Evolutionary conservation across 768 basidiomycete genomes (phyloP).

Genomic region (Auriscalpium orientale): DNA sequence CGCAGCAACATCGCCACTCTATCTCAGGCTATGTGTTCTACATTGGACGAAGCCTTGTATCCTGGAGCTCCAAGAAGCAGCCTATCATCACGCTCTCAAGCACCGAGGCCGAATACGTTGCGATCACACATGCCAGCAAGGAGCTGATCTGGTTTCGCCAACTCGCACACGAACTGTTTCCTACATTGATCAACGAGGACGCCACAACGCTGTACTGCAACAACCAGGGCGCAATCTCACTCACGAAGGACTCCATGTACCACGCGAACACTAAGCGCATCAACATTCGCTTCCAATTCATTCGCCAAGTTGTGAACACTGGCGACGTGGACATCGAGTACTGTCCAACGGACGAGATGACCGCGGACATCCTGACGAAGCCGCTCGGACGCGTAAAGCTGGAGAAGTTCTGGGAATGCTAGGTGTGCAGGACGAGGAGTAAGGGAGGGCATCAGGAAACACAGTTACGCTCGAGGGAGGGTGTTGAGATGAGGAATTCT

Average conservation of each 20-base stretch:
- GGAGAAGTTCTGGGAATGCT: not conserved
- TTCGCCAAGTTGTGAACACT: not conserved
- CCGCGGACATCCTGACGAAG: not conserved
- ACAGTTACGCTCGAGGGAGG: no score
- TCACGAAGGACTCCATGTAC: not conserved
- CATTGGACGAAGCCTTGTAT: slow-evolving; percentile 20
- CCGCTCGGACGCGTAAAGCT: not conserved
- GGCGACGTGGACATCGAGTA: not conserved
- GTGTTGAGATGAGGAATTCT: no score
- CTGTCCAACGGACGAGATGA: slow-evolving; percentile 2
- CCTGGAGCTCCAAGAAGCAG: slow-evolving; percentile 28
- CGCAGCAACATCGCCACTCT: slow-evolving; percentile 17
- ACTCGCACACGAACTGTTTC: not conserved
- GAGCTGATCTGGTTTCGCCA: slow-evolving; percentile 18
- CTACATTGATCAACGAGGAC: no score
- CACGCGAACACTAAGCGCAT: slow-evolving; percentile 2
- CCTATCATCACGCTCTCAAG: slow-evolving; percentile 24
- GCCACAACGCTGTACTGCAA: not conserved
- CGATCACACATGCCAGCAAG: slow-evolving; percentile 16
- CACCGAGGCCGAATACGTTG: slow-evolving; percentile 27
- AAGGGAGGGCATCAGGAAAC: not conserved
- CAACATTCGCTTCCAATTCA: slow-evolving; percentile 1
- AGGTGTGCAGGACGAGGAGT: not conserved
- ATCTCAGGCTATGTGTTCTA: slow-evolving; percentile 24
- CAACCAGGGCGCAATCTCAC: not conserved